phyloP scores from a whole-genome alignment of 352 stramenopile species.

The Globisporangium rhizosaccharum region DNA sequence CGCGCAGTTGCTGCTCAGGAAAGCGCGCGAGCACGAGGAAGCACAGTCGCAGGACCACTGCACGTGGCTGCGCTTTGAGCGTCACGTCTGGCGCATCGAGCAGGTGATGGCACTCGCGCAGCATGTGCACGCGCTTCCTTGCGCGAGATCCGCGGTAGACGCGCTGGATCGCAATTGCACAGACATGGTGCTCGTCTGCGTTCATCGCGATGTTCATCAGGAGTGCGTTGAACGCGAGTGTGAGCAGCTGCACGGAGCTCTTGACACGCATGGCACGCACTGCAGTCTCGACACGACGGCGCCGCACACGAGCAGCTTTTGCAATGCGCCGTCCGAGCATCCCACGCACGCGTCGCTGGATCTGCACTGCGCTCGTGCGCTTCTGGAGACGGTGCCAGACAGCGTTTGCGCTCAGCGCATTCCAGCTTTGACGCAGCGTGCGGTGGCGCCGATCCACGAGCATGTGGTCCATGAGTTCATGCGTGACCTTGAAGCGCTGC shows the following conservation, averaged over 20 bases:
- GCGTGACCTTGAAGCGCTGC: conserved; percentile 35
- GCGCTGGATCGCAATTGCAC: conserved; percentile 32
- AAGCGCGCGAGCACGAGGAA: conserved; percentile 41
- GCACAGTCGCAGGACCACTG: conserved; percentile 46
- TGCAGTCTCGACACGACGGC: conserved; percentile 27
- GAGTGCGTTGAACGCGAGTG: conserved; percentile 25
- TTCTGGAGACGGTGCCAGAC: conserved; percentile 44
- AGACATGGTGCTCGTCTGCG: conserved; percentile 14
- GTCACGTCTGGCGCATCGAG: conserved; percentile 24
- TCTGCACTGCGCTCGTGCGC: conserved; percentile 29
- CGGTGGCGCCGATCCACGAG: conserved; percentile 30
- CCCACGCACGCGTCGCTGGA: conserved; percentile 44
- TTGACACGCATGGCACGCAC: conserved; percentile 29
- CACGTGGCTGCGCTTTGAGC: conserved; percentile 26
- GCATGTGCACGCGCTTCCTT: conserved; percentile 28
- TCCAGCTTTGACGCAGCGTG: conserved; percentile 28
- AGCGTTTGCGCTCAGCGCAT: conserved; percentile 36
- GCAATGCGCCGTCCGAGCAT: conserved; percentile 30
- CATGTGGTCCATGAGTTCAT: conserved; percentile 42
- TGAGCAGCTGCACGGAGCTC: conserved; percentile 26
- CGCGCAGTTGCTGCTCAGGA: conserved; percentile 25
- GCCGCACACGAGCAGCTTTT: conserved; percentile 29
- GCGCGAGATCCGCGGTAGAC: conserved; percentile 39
- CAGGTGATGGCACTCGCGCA: conserved; percentile 34
- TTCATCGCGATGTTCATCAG: conserved; percentile 28